A percentile compares a stretch with the other conserved stretches of the same genome.
Conservation (phyloP, 1,139 yeast genomes). For the Keqinozyma sinolaborantium region DNA sequence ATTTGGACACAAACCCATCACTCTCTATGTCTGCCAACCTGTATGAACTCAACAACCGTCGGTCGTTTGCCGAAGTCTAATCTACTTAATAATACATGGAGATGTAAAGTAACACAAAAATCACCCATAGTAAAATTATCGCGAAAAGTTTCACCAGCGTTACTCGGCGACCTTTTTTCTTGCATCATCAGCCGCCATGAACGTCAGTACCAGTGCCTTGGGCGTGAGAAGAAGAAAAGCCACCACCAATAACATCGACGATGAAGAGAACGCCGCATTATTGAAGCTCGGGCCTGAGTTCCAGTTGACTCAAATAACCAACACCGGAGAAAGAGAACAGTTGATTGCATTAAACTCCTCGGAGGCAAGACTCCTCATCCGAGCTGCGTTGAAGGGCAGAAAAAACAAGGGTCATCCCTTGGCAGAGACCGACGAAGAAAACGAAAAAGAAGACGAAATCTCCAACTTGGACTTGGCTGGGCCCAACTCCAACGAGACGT, state of each 20-base stretch:
- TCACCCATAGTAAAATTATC: neutral
- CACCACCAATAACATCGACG: constrained; percentile 61
- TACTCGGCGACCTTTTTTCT: too few species aligned
- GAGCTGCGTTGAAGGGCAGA: constrained; percentile 86
- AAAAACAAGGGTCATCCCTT: constrained; percentile 26
- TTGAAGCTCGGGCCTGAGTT: constrained; percentile 92
- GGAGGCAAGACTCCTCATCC: constrained; percentile 84
- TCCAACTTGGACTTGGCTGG: constrained; percentile 71
- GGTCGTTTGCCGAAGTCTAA: neutral
- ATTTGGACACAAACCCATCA: constrained; percentile 5
- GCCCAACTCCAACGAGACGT: constrained; percentile 58
- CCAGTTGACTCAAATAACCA: constrained; percentile 73
- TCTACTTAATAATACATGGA: neutral
- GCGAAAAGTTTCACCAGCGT: neutral
- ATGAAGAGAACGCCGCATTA: constrained; percentile 86
- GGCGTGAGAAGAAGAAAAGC: constrained; percentile 71
- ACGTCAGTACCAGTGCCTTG: constrained; percentile 83
- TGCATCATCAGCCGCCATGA: constrained; percentile 43
- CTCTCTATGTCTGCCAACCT: neutral
- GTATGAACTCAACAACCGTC: constrained; percentile 1
- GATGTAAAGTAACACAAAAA: neutral
- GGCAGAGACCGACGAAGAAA: constrained; percentile 37
- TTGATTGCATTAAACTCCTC: constrained; percentile 82
- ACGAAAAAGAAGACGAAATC: constrained; percentile 57
- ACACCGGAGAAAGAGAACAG: constrained; percentile 73